Evolutionary conservation across 805 yeast genomes (phyloP), one percentile per base, ranked within the genome.

Genomic region (Candida nemodendra): DNA sequence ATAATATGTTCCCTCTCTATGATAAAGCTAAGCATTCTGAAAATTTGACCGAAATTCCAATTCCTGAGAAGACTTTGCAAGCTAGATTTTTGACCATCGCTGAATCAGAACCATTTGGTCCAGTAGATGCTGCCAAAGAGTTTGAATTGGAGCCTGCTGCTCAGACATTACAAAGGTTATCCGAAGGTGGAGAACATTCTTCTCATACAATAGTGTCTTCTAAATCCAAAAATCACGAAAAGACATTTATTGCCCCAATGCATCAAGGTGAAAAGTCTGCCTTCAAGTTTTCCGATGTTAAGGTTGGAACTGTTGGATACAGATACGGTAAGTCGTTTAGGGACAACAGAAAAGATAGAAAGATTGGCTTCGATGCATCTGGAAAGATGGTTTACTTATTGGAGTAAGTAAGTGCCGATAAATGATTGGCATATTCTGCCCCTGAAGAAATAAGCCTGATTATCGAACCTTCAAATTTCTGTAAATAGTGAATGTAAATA

Each of bases 51-150:
- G 96, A 91, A 69, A 86, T 90, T 69, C 96, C 96, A 23, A 79
- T 85, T 35, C 95, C 96, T 22, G 75, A 79, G 48, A 86, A 83
- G 64, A 84, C 95, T 2, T 69, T 82, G 46, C 79, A 79, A 47
- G 87, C 95, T 47, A 72, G 91, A 48, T 90, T 90, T 69, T 65
- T 87, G 57, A 84, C 95, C 9, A 81, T 91, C 59, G 91, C 96
- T 8, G 99, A 91, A 65, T 81, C 89, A 18, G 95, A 89, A 66
- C 95, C 96, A 8, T 90, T 91, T 59, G 96, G 96, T 5, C 95
- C 97, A 4, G 74, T 89, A 5, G 98, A 93, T 57, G 97, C 99
- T 11, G 96, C 99, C 34, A 69, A 79, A 40, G 76, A 84, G 27
- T 77, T 87, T 47, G 89, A 75, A 29, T 71, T 91, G 47, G 90